These are phyloP conservation scores for Aureobasidium leucospermi DNA, from an alignment of 2,329 filamentous ascomycete species.

Conservation along the genomic window DNA sequence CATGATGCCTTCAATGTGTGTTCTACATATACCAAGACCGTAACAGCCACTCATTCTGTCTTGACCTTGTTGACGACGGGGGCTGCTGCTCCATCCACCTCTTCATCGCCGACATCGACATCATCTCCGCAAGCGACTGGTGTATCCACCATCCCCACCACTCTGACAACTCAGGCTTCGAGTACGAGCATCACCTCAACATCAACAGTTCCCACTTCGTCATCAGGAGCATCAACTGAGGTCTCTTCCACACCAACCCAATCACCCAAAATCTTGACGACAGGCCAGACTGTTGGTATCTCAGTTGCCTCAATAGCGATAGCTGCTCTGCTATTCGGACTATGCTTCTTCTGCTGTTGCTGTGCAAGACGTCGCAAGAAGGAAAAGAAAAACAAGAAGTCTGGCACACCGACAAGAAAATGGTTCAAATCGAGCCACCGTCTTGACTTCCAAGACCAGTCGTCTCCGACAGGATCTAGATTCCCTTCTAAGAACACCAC, in stretches of 20 bases:
- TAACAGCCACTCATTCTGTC: conserved; percentile 21
- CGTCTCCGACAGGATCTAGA: conserved; percentile 21
- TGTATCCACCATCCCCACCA: neutral
- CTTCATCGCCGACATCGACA: neutral
- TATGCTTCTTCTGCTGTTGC: conserved; percentile 17
- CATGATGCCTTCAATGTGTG: conserved; percentile 23
- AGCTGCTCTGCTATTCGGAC: conserved; percentile 20
- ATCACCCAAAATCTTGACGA: conserved; percentile 20
- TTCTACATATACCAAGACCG: conserved; percentile 19
- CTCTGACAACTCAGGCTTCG: neutral
- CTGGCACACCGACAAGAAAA: neutral
- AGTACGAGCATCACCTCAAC: neutral
- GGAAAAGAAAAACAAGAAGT: conserved; percentile 5
- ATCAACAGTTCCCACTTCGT: neutral
- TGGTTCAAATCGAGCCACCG: conserved; percentile 18
- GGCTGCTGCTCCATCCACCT: neutral
- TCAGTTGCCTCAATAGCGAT: conserved; percentile 26
- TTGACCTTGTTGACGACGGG: conserved; percentile 19
- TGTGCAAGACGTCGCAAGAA: conserved; percentile 10
- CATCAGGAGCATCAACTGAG: neutral
- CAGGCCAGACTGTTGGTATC: conserved; percentile 27
- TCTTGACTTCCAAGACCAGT: conserved; percentile 29
- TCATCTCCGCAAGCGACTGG: neutral
- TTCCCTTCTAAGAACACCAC: conserved; percentile 15
- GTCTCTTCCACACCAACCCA: neutral